Conservation (phyloP, 768 basidiomycete genomes). For the Chalciporus pseudorubinellus region DNA sequence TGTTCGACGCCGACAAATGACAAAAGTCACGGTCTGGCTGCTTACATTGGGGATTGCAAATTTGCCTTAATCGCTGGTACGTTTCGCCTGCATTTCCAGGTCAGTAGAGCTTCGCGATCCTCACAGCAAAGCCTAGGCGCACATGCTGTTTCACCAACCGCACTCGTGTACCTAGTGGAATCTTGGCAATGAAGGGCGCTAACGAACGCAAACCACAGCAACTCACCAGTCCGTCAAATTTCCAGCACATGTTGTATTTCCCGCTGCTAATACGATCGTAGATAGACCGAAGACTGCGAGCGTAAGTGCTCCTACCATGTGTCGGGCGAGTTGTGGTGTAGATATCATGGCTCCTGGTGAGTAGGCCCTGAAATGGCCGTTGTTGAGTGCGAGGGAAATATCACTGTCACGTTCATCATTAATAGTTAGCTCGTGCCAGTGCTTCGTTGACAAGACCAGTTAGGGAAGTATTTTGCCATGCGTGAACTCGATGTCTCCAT, state of each 20-base stretch:
- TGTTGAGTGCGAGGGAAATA: neutral
- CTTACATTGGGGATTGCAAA: slow-evolving; percentile 24
- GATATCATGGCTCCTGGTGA: neutral
- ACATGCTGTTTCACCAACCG: slow-evolving; percentile 30
- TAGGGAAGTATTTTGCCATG: too few relatives aligned
- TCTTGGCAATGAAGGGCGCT: neutral
- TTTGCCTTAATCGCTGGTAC: slow-evolving; percentile 26
- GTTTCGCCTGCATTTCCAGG: slow-evolving; percentile 14
- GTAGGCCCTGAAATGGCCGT: neutral
- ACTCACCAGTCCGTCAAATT: slow-evolving; percentile 18
- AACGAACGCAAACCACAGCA: neutral
- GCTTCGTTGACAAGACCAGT: too few relatives aligned
- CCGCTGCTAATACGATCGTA: slow-evolving; percentile 6
- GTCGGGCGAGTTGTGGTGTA: neutral
- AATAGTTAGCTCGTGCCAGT: too few relatives aligned
- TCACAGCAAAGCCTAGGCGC: neutral
- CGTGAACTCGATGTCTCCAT: too few relatives aligned
- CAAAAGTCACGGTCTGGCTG: neutral
- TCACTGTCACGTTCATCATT: too few relatives aligned
- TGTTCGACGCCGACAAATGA: neutral
- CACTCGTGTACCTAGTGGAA: slow-evolving; percentile 21
- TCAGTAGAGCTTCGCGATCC: neutral
- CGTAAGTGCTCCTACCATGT: neutral
- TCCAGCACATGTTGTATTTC: slow-evolving; percentile 23
- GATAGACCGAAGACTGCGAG: neutral